Base-by-base conservation (phyloP, 164 flowering plant genomes). In the Vitis riparia region DNA sequence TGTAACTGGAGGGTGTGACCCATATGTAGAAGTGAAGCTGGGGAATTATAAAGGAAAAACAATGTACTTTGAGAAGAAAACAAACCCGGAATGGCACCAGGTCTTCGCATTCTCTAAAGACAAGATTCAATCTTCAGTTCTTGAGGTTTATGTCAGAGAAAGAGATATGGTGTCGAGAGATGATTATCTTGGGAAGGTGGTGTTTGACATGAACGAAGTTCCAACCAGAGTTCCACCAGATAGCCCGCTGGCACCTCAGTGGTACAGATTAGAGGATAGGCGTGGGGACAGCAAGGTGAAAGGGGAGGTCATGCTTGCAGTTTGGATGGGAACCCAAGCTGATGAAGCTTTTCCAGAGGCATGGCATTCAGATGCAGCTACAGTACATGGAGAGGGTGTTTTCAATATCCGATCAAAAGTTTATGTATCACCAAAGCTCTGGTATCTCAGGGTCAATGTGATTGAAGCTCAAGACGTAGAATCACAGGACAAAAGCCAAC, bases 311-410 rank as follows among this genome's bases (percentile, higher is more conserved):
- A 91, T 91, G 98, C 84, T 91, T 29, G 94, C 98, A 1, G 96
- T 91, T 51, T 91, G 98, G 98, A 86, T 92, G 85, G 98, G 94
- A 55, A 90, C 96, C 3, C 96, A 91, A 68, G 96, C 94, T 17
- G 96, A 92, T 72, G 98, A 92, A 75, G 96, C 98, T 8, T 92
- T 91, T 60, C 84, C 98, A 1, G 96, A 91, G 67, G 90, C 98
- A 15, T 89, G 94, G 93, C 97, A 91, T 65, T 75, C 97, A 1
- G 98, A 93, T 74, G 92, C 94, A 29, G 86, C 98, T 19, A 79
- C 86, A 1, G 97, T 88, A 55, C 82, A 81, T 8, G 98, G 93
- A 2, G 98, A 92, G 59, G 96, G 94, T 12, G 88, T 89, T 50
- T 79, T 70, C 76, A 93, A 75, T 76, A 80, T 89, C 62, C 72